Base-by-base conservation (phyloP, 2,329 filamentous ascomycete species). In the Fusarium mangiferae region DNA sequence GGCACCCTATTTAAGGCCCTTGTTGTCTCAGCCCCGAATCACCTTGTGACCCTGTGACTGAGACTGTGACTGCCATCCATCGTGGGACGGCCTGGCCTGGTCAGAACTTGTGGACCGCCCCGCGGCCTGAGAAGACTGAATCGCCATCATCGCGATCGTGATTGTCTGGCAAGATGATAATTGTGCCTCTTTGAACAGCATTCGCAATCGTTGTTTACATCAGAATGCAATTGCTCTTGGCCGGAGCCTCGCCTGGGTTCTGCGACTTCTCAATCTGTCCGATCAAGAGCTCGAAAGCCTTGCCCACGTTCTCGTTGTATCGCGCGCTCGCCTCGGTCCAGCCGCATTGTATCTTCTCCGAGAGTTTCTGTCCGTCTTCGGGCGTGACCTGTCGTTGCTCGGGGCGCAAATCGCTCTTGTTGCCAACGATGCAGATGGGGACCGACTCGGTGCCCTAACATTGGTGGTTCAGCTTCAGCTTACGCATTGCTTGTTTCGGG, bases 281-380 rank as follows among this genome's bases (percentile, higher is more conserved):
- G 78, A 99, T 95, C 86, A 99, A 92, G 73, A 97, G 88, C 84
- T 98, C 96, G 81, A 99, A 99, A 5, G 94, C 94, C 83, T 94
- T 95, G 77, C 89, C 88, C 55, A 99, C 96, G 81, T 98, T 98
- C 85, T 95, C 94, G 82, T 98, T 95, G 84, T 96, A 97, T 66
- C 95, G 90, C 35, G 96, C 96, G 80, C 94, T 97, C 63, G 96
- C 95, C 85, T 99, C 96, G 54, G 95, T 98, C 90, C 94, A 98
- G 42, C 93, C 95, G 83, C 96, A 98, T 73, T 94, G 91, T 83
- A 97, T 93, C 83, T 96, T 94, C 78, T 96, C 93, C 13, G 93
- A 92, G 46, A 98, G 86, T 80, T 92, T 93, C 82, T 93, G 93
- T 76, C 95, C 96, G 77, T 98, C 93, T 74, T 98, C 95, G 58